A percentile compares a stretch with the other conserved stretches of the same genome.
These are phyloP conservation scores for Durotheca rogersii DNA, from an alignment of 495 filamentous ascomycete genomes.

Conservation along the genomic window DNA sequence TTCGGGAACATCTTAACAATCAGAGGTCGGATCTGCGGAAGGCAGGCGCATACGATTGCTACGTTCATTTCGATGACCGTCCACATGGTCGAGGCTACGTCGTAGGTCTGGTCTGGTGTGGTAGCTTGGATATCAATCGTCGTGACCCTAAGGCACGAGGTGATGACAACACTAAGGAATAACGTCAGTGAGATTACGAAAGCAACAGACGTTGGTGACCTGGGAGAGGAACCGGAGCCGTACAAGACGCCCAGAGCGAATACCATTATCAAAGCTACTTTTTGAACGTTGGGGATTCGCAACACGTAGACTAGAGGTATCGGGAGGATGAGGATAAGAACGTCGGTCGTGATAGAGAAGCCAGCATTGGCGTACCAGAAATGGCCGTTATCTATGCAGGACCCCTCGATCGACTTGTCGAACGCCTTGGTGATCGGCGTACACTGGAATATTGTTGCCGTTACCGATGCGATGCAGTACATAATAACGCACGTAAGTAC, in stretches of 20 bases:
- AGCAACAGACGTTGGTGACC: not conserved
- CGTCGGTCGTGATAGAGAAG: constrained; percentile 56
- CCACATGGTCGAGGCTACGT: constrained; percentile 49
- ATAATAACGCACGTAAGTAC: constrained; percentile 23
- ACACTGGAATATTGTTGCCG: constrained; percentile 53
- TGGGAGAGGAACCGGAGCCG: not conserved
- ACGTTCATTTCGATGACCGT: constrained; percentile 49
- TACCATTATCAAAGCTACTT: constrained; percentile 51
- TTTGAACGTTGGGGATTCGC: constrained; percentile 53
- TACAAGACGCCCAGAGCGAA: constrained; percentile 58
- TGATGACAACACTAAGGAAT: constrained; percentile 30
- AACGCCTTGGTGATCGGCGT: constrained; percentile 55
- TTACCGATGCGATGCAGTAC: constrained; percentile 35
- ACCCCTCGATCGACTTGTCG: constrained; percentile 50
- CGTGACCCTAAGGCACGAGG: constrained; percentile 33
- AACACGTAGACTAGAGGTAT: constrained; percentile 56
- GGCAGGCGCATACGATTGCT: constrained; percentile 51
- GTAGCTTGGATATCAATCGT: constrained; percentile 34
- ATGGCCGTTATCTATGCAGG: constrained; percentile 49
- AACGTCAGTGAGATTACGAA: constrained; percentile 4
- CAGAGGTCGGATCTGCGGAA: constrained; percentile 39
- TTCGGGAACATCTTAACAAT: constrained; percentile 32
- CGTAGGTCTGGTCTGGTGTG: constrained; percentile 30
- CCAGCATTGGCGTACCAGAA: constrained; percentile 56
- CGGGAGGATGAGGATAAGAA: constrained; percentile 57